Base-by-base conservation (phyloP, 164 flowering plant genomes). In the Tetrastigma voinierianum region DNA sequence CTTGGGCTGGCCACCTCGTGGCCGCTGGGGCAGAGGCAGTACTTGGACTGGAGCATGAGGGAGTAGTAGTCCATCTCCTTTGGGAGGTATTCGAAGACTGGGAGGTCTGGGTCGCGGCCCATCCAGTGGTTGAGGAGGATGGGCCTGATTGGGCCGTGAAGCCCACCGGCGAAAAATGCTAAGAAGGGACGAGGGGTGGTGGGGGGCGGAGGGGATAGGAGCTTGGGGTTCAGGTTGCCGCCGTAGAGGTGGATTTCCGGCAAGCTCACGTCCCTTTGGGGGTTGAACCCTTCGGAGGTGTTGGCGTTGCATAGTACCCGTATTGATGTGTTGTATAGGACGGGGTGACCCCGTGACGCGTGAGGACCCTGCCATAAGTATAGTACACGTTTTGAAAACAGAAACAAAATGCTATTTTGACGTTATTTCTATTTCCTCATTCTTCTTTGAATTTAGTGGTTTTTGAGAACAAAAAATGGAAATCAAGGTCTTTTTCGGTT, bases 1-100 rank as follows among this genome's bases (percentile, higher is more conserved):
- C 93, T 76, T 0, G 97, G 97, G 59, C 97, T 89, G 19, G 97
- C 94, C 60, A 91, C 97, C 67, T 91, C 97, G 46, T 86, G 66
- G 1, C 93, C 97, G 61, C 97, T 90, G 0, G 96, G 97, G 25
- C 97, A 92, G 10, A 90, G 66, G 69, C 97, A 90, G 67, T 74
- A 92, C 81, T 79, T 88, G 61, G 89, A 79, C 1, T 67, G 46
- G 23, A 78, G 67, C 92, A 91, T 82, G 40, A 77, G 54, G 9
- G 71, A 12, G 59, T 81, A 79, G 83, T 90, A 92, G 76, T 84
- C 77, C 16, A 70, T 65, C 65, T 48, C 68, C 57, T 76, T 72
- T 0, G 92, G 89, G 14, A 88, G 89, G 82, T 84, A 84, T 23
- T 85, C 83, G 46, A 73, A 74, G 44, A 90, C 90, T 1, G 5